Evolutionary conservation across 1,284 basidiomycete genomes (phyloP), one percentile per base, ranked within the genome.

Genomic region (Moesziomyces sp.): DNA sequence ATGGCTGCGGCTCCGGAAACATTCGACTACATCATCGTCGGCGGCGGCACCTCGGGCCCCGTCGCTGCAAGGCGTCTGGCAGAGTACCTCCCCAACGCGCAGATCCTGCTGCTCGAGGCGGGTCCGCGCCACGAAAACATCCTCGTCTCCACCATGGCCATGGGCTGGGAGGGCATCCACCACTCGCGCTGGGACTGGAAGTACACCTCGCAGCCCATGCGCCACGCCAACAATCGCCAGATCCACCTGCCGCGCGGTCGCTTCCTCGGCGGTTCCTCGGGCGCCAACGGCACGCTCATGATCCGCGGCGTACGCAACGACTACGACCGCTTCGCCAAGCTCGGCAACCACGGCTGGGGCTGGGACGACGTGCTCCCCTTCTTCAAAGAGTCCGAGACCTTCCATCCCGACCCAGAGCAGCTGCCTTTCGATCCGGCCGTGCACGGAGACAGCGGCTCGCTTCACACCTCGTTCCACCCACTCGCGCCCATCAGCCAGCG

Each of bases 231-330:
- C 71, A 47, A 24, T 28, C 64, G 28, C n/a, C 46, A 50, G 43
- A 69, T 48, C n/a, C 46, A 53, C 35, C 47, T 54, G 1, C 61
- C 55, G 19, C 42, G 87, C 1, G 87, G 87, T 14, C 40, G 43
- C 21, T 0, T 82, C 79, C 0, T 85, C 85, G 30, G 30, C 30
- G 30, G 30, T 34, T 34, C 30, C 30, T 34, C 30, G 9, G 79
- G 82, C 18, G 85, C 87, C 50, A 88, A 87, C 65, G 78, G 76
- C 14, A 51, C 35, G 19, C 52, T 86, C 18, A 43, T 47, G 38
- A 53, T 68, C 21, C 61, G 43, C 38, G 35, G 52, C 42, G 21
- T 43, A 6, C 49, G n/a, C 13, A 21, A n/a, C 28, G 64, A 67
- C 46, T 57, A 52, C 34, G 46, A 67, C 35, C 68, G 24, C 23